Conservation (phyloP, 768 basidiomycete species). For the Tremella fuciformis region DNA sequence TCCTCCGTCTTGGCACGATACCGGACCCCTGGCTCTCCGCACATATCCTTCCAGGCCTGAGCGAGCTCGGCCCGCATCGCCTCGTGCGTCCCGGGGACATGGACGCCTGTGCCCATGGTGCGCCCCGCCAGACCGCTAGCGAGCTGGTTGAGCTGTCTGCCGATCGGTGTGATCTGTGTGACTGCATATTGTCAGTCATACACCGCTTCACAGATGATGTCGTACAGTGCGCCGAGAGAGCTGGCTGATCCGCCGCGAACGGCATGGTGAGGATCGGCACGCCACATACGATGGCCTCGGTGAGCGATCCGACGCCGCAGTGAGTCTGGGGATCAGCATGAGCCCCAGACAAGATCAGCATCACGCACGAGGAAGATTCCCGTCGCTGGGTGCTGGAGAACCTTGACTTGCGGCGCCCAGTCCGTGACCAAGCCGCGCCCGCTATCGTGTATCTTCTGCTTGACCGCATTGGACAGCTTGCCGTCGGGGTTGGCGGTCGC, state of each 20-base stretch:
- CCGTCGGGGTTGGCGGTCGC: slow-evolving; percentile 10
- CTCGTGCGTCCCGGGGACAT: neutral
- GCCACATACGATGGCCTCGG: slow-evolving; percentile 17
- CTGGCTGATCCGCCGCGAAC: slow-evolving; percentile 16
- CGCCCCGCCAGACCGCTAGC: slow-evolving; percentile 4
- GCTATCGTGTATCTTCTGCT: slow-evolving; percentile 7
- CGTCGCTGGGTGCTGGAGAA: slow-evolving; percentile 16
- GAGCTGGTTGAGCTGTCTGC: slow-evolving; percentile 4
- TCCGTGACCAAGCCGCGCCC: slow-evolving; percentile 18
- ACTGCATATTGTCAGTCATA: neutral
- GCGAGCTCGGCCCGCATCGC: neutral
- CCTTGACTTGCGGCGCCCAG: slow-evolving; percentile 22
- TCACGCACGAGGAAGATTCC: slow-evolving; percentile 15
- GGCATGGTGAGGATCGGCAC: slow-evolving; percentile 21
- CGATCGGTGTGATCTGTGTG: slow-evolving; percentile 4
- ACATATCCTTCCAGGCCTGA: slow-evolving; percentile 1
- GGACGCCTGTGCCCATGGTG: neutral
- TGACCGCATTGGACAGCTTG: slow-evolving; percentile 6
- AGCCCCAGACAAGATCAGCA: neutral
- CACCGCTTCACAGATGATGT: neutral
- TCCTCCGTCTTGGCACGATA: neutral
- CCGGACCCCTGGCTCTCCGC: neutral
- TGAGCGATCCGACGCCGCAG: slow-evolving; percentile 15
- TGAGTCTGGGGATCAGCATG: slow-evolving; percentile 12
- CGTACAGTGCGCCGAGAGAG: slow-evolving; percentile 13